phyloP scores from a whole-genome alignment of 345 rosid species.

The Salix udensis region DNA sequence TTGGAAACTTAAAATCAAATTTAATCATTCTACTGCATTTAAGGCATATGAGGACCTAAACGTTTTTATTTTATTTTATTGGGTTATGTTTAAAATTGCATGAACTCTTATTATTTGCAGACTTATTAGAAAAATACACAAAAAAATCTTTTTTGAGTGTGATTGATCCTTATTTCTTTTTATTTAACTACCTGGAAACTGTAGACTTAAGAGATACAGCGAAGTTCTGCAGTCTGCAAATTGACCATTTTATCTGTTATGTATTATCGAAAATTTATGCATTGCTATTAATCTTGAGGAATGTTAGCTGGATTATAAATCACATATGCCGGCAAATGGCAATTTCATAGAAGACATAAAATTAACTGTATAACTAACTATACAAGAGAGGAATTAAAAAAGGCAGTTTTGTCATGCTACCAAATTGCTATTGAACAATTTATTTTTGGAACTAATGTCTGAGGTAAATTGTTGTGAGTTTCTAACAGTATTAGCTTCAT shows the following conservation, averaged over 20 bases:
- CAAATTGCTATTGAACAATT: not conserved
- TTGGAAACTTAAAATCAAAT: constrained; percentile 19
- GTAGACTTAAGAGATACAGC: not conserved
- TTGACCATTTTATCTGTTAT: not conserved
- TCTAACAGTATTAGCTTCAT: not conserved
- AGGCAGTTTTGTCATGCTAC: not conserved
- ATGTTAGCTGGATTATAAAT: no score
- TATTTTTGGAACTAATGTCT: constrained; percentile 5
- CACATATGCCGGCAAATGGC: not conserved
- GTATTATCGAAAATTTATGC: not conserved
- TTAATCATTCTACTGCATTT: not conserved
- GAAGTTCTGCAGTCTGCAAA: not conserved
- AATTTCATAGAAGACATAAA: not conserved
- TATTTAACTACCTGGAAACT: not conserved
- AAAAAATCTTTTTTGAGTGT: not conserved
- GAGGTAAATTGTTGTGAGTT: not conserved
- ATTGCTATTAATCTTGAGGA: not conserved
- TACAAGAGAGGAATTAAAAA: not conserved
- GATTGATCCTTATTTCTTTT: not conserved
- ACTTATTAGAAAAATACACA: not conserved
- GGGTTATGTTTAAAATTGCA: not conserved
- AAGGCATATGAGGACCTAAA: not conserved
- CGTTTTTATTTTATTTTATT: not conserved
- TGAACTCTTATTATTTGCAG: not conserved
- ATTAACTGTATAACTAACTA: not conserved